Conservation (phyloP, 805 yeast species). For the Komagataella kurtzmanii region DNA sequence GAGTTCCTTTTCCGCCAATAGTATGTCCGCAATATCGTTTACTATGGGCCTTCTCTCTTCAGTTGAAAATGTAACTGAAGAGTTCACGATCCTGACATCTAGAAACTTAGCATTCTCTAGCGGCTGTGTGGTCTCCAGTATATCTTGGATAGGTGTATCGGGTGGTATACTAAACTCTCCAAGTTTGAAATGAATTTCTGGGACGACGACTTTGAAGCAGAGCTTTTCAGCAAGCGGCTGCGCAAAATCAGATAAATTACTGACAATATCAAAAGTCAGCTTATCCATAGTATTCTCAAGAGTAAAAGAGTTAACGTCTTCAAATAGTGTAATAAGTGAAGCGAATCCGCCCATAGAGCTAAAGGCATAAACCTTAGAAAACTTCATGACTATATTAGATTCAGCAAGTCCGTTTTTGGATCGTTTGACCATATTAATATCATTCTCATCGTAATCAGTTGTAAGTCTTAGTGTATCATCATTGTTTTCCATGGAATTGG, state of each 20-base stretch:
- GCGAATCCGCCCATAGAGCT: slow-evolving; percentile 24
- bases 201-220: slow-evolving; percentile 29
- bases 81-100: slow-evolving; percentile 20
- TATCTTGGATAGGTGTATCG: background rate
- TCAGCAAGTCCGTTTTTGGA: slow-evolving; percentile 26
- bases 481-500: background rate
- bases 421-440: slow-evolving; percentile 8
- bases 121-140: slow-evolving; percentile 6
- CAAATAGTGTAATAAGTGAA: slow-evolving; percentile 15
- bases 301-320: slow-evolving; percentile 24
- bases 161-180: background rate
- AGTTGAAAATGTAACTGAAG: slow-evolving; percentile 19
- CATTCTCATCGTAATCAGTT: slow-evolving; percentile 16
- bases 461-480: background rate
- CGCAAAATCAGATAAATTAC: slow-evolving; percentile 16
- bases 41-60: slow-evolving; percentile 4
- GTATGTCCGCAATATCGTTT: background rate
- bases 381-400: slow-evolving; percentile 38
- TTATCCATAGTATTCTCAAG: slow-evolving; percentile 44
- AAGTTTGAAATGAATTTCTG: slow-evolving; percentile 22
- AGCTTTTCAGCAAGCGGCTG: background rate
- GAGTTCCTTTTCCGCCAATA: background rate
- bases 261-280: slow-evolving; percentile 47
- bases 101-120: slow-evolving; percentile 5
- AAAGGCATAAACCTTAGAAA: slow-evolving; percentile 35